Conservation (phyloP, 768 basidiomycete genomes). For the Trametes elegans region DNA sequence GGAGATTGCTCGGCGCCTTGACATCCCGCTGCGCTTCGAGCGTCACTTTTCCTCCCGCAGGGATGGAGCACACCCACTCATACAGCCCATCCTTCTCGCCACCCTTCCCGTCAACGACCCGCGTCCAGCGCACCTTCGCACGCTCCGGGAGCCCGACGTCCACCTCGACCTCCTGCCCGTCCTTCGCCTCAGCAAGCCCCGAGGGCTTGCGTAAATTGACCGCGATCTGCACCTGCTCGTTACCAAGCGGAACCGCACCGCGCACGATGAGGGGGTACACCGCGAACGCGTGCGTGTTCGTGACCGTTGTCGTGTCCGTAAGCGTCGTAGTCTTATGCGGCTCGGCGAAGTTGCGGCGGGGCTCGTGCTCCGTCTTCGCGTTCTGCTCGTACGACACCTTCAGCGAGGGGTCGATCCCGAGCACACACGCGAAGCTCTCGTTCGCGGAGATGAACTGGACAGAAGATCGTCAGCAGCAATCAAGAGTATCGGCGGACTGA, state of each 20-base stretch:
- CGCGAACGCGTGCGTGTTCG: conserved; percentile 46
- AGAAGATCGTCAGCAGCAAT: not conserved
- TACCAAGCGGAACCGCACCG: conserved; percentile 43
- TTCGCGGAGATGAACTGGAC: conserved; percentile 39
- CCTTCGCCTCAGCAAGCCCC: conserved; percentile 44
- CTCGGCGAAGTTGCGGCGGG: conserved; percentile 44
- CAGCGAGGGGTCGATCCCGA: conserved; percentile 41
- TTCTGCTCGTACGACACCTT: conserved; percentile 41
- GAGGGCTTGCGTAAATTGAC: conserved; percentile 47
- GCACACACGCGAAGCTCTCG: conserved; percentile 53
- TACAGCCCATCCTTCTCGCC: conserved; percentile 56
- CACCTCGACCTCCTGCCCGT: conserved; percentile 37
- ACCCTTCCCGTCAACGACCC: conserved; percentile 41
- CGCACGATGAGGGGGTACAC: conserved; percentile 44
- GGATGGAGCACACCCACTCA: conserved; percentile 51
- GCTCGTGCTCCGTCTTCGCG: conserved; percentile 35
- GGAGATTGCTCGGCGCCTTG: conserved; percentile 37
- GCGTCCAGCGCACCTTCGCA: conserved; percentile 36
- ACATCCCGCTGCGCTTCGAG: conserved; percentile 55
- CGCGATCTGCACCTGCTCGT: conserved; percentile 38
- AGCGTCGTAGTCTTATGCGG: conserved; percentile 43
- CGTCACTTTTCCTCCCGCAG: conserved; percentile 39
- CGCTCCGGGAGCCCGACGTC: conserved; percentile 36
- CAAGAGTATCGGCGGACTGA: not conserved
- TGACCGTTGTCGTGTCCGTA: conserved; percentile 38